A percentile compares a stretch with the other conserved stretches of the same genome.
Evolutionary conservation across 768 basidiomycete genomes (phyloP).

Genomic region (Rhodotorula babjevae): DNA sequence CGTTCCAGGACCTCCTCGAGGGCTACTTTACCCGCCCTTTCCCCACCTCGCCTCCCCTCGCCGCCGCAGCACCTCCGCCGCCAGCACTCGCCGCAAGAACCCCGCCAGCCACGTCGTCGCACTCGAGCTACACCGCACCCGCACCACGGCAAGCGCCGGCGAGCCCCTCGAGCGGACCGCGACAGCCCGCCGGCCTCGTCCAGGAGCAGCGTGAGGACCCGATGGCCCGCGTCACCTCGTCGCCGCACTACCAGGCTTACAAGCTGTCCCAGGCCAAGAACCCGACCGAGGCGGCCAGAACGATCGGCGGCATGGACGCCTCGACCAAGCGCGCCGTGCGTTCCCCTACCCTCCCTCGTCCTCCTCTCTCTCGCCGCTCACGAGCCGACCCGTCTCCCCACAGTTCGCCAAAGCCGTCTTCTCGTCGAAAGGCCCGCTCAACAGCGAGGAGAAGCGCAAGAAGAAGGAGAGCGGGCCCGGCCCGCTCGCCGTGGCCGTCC

Average conservation of each 20-base stretch:
- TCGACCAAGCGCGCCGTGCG: not conserved
- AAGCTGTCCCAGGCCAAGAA: not conserved
- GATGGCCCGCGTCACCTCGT: no score
- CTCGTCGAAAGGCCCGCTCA: conserved; percentile 13
- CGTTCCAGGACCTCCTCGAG: not conserved
- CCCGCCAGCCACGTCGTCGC: no score
- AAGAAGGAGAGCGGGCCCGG: not conserved
- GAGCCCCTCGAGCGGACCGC: no score
- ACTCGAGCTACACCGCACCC: no score
- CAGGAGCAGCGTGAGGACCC: no score
- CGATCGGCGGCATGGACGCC: not conserved
- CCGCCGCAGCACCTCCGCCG: not conserved
- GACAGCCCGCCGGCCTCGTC: no score
- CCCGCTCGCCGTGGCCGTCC: not conserved
- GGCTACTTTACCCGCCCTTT: conserved; percentile 12
- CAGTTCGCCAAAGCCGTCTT: conserved; percentile 23
- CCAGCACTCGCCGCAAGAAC: not conserved
- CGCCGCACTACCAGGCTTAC: no score
- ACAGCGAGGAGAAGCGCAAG: conserved; percentile 12
- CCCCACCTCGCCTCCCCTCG: not conserved
- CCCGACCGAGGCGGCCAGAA: not conserved
- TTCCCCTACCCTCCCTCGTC: not conserved
- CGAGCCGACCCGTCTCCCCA: no score
- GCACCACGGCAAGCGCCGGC: no score
- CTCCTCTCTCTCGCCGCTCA: no score